These are phyloP conservation scores for Cnidoscolus chayamansa DNA, from an alignment of 441 rosid species.

Conservation along the genomic window DNA sequence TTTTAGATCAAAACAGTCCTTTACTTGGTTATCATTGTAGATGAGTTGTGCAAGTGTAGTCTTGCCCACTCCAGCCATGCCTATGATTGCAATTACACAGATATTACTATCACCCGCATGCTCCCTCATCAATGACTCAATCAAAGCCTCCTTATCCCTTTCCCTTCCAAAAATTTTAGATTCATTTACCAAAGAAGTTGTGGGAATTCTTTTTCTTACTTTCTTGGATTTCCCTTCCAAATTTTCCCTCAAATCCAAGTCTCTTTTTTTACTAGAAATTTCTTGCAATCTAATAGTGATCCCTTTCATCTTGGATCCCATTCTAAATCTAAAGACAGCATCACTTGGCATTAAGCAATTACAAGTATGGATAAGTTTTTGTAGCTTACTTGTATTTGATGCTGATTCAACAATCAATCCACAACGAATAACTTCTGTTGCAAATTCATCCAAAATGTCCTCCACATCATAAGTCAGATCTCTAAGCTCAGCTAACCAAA, in stretches of 20 bases:
- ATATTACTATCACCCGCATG: background rate
- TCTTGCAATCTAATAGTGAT: background rate
- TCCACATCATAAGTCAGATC: conserved; percentile 29
- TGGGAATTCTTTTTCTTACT: background rate
- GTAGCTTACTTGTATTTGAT: conserved; percentile 14
- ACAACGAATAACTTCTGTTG: conserved; percentile 13
- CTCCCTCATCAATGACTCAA: conserved; percentile 9
- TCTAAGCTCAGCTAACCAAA: conserved; percentile 30
- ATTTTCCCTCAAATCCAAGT: too few species aligned
- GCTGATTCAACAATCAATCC: background rate
- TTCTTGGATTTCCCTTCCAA: too few species aligned
- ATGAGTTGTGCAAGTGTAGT: conserved; percentile 26
- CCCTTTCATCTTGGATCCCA: too few species aligned
- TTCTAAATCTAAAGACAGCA: too few species aligned
- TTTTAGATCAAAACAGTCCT: conserved; percentile 14
- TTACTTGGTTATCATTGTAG: conserved; percentile 14
- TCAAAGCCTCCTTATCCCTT: background rate
- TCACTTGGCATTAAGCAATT: too few species aligned
- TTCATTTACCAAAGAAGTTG: conserved; percentile 21
- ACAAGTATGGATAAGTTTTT: background rate
- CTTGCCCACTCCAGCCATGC: conserved; percentile 23
- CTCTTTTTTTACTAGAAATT: background rate
- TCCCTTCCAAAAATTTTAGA: conserved; percentile 20
- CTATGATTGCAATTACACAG: conserved; percentile 17
- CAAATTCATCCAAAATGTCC: conserved; percentile 22